Conservation (phyloP, 129 eudicot genomes). For the Smallanthus sonchifolius region DNA sequence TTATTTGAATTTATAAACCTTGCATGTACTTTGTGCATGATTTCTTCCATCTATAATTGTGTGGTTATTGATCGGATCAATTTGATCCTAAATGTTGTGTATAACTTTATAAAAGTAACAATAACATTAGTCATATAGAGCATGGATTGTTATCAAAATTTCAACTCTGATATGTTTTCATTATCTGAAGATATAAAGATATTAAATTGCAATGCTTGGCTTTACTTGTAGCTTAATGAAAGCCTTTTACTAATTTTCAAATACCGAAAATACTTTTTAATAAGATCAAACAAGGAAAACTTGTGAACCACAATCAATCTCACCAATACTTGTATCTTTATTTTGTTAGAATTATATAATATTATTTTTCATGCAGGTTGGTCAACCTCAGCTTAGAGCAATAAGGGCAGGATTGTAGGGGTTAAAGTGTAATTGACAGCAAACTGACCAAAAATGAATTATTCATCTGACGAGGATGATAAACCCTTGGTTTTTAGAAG, state of each 20-base stretch:
- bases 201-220: neutral
- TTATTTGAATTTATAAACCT: neutral
- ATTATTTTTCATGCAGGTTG: slow-evolving; percentile 7
- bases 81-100: neutral
- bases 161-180: neutral
- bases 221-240: neutral
- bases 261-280: neutral
- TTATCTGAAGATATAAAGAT: neutral
- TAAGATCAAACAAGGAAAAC: neutral
- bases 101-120: neutral
- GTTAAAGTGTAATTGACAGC: slow-evolving; percentile 28
- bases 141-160: neutral
- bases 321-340: neutral
- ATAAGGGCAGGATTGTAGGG: slow-evolving; percentile 5
- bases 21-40: neutral
- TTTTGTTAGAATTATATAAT: neutral
- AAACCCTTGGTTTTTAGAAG: slow-evolving; percentile 65
- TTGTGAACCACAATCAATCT: neutral
- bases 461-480: slow-evolving; percentile 65
- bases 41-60: slow-evolving; percentile 1
- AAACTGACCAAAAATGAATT: slow-evolving; percentile 37
- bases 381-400: slow-evolving; percentile 14
- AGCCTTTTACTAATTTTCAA: neutral
- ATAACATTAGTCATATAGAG: neutral
- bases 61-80: neutral